phyloP scores from a whole-genome alignment of 306 rosid species.

The Abrus precatorius region DNA sequence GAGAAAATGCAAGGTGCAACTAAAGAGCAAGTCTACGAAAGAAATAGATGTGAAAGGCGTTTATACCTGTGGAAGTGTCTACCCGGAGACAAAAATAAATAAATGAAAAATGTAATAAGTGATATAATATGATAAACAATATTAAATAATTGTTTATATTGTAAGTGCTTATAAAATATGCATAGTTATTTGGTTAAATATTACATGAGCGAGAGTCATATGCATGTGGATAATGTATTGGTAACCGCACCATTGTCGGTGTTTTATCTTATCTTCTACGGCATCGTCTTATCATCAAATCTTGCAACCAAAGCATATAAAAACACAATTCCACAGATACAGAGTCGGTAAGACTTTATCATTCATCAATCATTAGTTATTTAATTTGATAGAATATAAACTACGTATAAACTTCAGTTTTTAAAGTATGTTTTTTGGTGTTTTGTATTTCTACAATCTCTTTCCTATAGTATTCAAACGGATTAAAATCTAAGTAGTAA shows the following conservation, averaged over 20 bases:
- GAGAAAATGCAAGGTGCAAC: conserved; percentile 9
- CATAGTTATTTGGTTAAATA: not conserved
- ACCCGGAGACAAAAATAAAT: no score
- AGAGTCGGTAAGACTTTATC: not conserved
- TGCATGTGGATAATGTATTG: conserved; percentile 53
- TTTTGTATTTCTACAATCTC: no score
- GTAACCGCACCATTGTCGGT: conserved; percentile 81
- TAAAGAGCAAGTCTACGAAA: not conserved
- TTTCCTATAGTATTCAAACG: not conserved
- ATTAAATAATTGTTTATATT: no score
- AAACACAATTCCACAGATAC: conserved; percentile 16
- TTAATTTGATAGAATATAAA: not conserved
- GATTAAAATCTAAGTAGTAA: not conserved
- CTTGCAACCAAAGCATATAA: conserved; percentile 30
- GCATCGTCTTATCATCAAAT: conserved; percentile 47
- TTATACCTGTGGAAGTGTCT: no score
- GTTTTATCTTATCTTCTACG: conserved; percentile 68
- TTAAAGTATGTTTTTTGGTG: not conserved
- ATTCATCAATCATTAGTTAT: not conserved
- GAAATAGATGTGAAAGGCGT: no score
- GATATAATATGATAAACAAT: no score
- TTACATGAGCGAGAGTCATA: not conserved
- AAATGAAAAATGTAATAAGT: no score
- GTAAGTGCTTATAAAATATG: no score
- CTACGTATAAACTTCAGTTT: not conserved